These are phyloP conservation scores for Penicillium taxi DNA, from an alignment of 495 filamentous ascomycete genomes.

Conservation along the genomic window DNA sequence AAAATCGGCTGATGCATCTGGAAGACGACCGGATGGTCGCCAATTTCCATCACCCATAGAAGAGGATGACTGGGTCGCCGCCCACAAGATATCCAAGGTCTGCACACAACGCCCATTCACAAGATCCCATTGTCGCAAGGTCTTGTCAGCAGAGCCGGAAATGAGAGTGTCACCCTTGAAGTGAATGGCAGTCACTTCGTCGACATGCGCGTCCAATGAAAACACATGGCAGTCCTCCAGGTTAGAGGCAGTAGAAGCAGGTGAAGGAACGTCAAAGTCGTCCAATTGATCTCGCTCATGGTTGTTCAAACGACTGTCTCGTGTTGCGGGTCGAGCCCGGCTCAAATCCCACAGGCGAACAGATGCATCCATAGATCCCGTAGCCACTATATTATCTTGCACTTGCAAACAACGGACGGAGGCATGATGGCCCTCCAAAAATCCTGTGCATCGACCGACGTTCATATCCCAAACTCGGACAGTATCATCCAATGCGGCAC, in stretches of 20 bases:
- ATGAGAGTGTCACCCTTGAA: conserved; percentile 83
- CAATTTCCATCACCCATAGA: conserved; percentile 49
- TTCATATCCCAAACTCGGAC: conserved; percentile 98
- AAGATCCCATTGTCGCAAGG: conserved; percentile 93
- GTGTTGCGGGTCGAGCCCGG: conserved; percentile 50
- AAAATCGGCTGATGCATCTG: conserved; percentile 75
- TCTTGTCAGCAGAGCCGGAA: conserved; percentile 95
- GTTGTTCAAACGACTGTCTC: conserved; percentile 55
- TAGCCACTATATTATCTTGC: conserved; percentile 91
- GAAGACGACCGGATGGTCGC: conserved; percentile 49
- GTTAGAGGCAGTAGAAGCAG: conserved; percentile 55
- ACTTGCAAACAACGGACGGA: conserved; percentile 91
- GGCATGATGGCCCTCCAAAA: conserved; percentile 88
- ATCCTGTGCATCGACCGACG: conserved; percentile 79
- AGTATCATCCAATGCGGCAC: conserved; percentile 90
- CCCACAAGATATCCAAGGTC: conserved; percentile 98
- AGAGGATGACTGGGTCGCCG: conserved; percentile 81
- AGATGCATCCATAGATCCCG: conserved; percentile 91
- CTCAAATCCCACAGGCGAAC: conserved; percentile 91
- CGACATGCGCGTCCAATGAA: conserved; percentile 82
- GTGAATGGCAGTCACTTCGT: conserved; percentile 88
- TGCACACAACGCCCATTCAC: conserved; percentile 93
- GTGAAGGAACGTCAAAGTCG: conserved; percentile 47
- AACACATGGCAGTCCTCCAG: conserved; percentile 84
- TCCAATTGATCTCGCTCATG: conserved; percentile 55